These are phyloP conservation scores for Actinomortierella wolfii DNA, from an alignment of 371 early-diverging fungal species.

Conservation along the genomic window DNA sequence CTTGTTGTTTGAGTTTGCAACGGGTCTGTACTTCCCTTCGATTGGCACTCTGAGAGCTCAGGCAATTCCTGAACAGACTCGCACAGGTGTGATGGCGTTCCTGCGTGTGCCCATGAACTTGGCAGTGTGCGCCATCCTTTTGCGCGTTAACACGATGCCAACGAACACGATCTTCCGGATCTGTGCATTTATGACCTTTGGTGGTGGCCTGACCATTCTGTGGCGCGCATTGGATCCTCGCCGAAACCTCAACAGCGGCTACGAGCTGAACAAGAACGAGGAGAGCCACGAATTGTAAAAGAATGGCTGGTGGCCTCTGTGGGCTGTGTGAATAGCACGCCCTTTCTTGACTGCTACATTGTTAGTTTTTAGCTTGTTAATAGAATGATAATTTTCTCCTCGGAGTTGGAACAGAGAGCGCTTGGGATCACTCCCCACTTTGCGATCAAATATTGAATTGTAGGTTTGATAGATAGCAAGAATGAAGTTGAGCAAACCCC, in stretches of 20 bases:
- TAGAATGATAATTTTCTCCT: too few species aligned
- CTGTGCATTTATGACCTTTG: constrained; percentile 47
- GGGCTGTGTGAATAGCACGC: too few species aligned
- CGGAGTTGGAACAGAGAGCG: background rate
- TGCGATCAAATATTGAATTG: too few species aligned
- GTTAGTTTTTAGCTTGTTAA: too few species aligned
- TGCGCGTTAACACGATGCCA: constrained; percentile 55
- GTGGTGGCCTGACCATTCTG: constrained; percentile 33
- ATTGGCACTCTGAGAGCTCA: constrained; percentile 70
- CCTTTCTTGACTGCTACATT: too few species aligned
- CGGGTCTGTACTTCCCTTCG: constrained; percentile 79
- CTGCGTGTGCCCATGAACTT: constrained; percentile 81
- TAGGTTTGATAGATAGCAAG: too few species aligned
- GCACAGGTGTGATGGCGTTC: constrained; percentile 78
- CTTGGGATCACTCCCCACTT: too few species aligned
- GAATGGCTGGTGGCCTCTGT: too few species aligned
- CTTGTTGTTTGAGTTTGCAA: constrained; percentile 69
- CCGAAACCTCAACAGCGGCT: constrained; percentile 10
- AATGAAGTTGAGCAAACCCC: too few species aligned
- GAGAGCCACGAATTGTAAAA: constrained; percentile 25
- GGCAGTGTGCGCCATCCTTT: constrained; percentile 70
- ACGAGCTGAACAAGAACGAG: constrained; percentile 15
- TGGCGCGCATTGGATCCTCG: constrained; percentile 37
- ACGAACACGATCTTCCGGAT: constrained; percentile 50
- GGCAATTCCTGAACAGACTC: constrained; percentile 72